Percentiles rank a stretch among this genome's conserved stretches.
phyloP scores from a whole-genome alignment of 345 rosid genomes.

The Aegle marmelos region DNA sequence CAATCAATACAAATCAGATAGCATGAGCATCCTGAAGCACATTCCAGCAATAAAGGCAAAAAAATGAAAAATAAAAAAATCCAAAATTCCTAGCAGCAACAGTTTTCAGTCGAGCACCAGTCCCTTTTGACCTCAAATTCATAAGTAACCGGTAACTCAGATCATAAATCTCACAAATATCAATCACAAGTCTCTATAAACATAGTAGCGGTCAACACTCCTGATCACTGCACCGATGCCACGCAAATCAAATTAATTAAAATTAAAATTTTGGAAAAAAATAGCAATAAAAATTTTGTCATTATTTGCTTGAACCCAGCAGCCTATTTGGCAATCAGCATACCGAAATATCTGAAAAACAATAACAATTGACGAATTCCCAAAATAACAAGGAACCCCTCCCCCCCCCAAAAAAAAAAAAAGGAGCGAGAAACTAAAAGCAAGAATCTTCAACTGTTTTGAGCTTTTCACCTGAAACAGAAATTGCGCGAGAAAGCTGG shows the following conservation, averaged over 20 bases:
- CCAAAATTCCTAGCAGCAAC: not conserved
- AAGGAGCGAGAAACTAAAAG: slow-evolving; percentile 16
- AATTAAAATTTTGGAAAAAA: not conserved
- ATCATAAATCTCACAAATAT: not conserved
- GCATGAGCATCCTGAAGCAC: not conserved
- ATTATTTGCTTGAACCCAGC: slow-evolving; percentile 9
- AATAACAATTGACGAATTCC: not conserved
- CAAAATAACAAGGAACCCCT: not conserved
- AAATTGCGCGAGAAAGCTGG: not conserved
- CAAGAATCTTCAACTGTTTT: not conserved
- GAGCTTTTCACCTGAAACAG: not conserved
- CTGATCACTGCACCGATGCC: not conserved
- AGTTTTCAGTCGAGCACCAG: slow-evolving; percentile 7
- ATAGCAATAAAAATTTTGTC: not conserved
- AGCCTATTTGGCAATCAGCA: slow-evolving; percentile 12
- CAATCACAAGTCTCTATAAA: not conserved
- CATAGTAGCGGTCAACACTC: not conserved
- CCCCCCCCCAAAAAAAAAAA: not conserved
- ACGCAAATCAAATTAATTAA: not conserved
- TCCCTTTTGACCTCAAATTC: slow-evolving; percentile 2
- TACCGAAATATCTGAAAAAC: not conserved
- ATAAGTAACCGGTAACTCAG: not conserved
- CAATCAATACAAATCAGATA: not conserved
- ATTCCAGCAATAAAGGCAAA: not conserved
- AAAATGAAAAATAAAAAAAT: not conserved